These are phyloP conservation scores for Lomentospora prolificans DNA, from an alignment of 2,329 filamentous ascomycete species.

Conservation along the genomic window DNA sequence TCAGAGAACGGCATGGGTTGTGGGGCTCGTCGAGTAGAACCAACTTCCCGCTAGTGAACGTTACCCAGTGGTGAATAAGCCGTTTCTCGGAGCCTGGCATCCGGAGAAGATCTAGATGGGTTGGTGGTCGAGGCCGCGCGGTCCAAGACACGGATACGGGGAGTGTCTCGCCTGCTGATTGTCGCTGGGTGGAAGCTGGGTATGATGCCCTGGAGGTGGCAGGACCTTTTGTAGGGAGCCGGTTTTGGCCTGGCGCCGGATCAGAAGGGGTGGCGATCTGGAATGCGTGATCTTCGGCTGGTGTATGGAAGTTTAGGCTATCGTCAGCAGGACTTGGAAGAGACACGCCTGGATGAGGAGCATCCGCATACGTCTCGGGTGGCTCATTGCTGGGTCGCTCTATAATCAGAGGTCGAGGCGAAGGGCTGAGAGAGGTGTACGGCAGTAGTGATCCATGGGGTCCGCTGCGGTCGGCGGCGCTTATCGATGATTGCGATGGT, in stretches of 20 bases:
- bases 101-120: slow-evolving; percentile 14
- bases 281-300: background rate
- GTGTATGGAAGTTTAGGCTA: background rate
- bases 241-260: background rate
- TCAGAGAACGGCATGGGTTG: slow-evolving; percentile 17
- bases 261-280: background rate
- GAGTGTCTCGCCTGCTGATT: background rate
- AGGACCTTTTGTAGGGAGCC: background rate
- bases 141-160: background rate
- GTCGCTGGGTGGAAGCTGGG: background rate
- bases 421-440: too few relatives aligned
- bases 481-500: too few relatives aligned
- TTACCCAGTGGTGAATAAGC: slow-evolving; percentile 18
- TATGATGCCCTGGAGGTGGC: background rate
- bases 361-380: too few relatives aligned
- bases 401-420: too few relatives aligned
- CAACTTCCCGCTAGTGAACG: slow-evolving; percentile 17
- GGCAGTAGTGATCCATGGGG: too few relatives aligned
- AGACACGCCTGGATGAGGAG: background rate
- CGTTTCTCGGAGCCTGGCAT: slow-evolving; percentile 14
- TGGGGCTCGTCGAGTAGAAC: slow-evolving; percentile 16
- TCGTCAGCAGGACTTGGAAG: background rate
- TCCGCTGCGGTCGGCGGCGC: too few relatives aligned
- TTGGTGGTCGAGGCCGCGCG: background rate
- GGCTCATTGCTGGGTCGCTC: too few relatives aligned